phyloP scores from a whole-genome alignment of 208 protist genomes.

The Acanthamoeba sp. region DNA sequence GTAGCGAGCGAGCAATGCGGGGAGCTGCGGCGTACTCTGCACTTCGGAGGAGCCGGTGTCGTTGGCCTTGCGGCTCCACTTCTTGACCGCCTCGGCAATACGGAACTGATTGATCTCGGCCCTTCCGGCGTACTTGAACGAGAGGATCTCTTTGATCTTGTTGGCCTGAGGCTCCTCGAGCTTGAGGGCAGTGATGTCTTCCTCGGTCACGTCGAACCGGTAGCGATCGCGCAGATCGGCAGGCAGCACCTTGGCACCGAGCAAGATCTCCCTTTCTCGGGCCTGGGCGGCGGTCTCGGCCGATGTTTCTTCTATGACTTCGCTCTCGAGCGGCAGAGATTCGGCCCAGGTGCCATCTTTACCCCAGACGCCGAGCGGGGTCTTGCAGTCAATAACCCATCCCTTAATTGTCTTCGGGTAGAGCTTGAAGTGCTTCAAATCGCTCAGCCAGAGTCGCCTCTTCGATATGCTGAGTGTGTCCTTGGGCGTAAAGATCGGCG shows the following conservation, averaged over 20 bases:
- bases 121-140: constrained; percentile 24
- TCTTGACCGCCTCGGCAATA: background rate
- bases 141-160: constrained; percentile 69
- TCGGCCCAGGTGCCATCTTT: constrained; percentile 21
- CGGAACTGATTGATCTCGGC: constrained; percentile 52
- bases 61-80: background rate
- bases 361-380: background rate
- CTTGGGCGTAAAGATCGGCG: background rate
- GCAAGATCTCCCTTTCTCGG: background rate
- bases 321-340: background rate
- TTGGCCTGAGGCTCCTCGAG: background rate
- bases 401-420: constrained; percentile 63
- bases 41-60: constrained; percentile 75
- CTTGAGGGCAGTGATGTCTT: constrained; percentile 32
- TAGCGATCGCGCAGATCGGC: constrained; percentile 15
- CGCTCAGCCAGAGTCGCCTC: background rate
- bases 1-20: no score
- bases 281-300: background rate
- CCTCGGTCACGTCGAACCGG: constrained; percentile 58
- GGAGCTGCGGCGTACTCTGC: constrained; percentile 55
- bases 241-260: constrained; percentile 26
- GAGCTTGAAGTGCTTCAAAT: constrained; percentile 72
- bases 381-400: constrained; percentile 68
- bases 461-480: background rate
- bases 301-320: background rate